These are phyloP conservation scores for Pyrenophora teres DNA, from an alignment of 2,329 filamentous ascomycete species.

Conservation along the genomic window DNA sequence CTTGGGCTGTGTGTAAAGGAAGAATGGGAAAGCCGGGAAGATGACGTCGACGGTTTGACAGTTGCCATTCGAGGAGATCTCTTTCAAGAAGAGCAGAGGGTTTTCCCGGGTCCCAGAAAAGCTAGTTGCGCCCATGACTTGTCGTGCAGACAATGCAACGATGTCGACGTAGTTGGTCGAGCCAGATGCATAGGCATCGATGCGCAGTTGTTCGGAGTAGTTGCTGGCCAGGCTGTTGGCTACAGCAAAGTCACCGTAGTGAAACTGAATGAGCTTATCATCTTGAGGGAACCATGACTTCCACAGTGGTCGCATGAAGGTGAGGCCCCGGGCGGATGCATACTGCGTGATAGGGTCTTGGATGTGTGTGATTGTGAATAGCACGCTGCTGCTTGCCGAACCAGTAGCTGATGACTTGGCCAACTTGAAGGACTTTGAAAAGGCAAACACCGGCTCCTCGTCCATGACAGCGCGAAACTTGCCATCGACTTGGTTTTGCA, in stretches of 20 bases:
- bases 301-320: slow-evolving; percentile 80
- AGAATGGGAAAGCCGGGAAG: slow-evolving; percentile 84
- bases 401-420: slow-evolving; percentile 17
- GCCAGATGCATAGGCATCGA: slow-evolving; percentile 74
- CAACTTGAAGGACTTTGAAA: slow-evolving; percentile 52
- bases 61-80: slow-evolving; percentile 85
- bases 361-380: slow-evolving; percentile 77
- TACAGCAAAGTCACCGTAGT: slow-evolving; percentile 73
- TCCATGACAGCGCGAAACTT: slow-evolving; percentile 73
- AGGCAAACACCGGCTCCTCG: slow-evolving; percentile 81
- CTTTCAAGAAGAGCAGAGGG: slow-evolving; percentile 79
- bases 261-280: slow-evolving; percentile 70
- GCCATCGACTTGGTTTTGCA: slow-evolving; percentile 70
- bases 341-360: slow-evolving; percentile 82
- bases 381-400: slow-evolving; percentile 53
- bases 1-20: slow-evolving; percentile 79
- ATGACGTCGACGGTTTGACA: slow-evolving; percentile 87
- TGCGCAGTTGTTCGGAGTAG: slow-evolving; percentile 72
- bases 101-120: slow-evolving; percentile 73
- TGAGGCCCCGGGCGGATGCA: slow-evolving; percentile 75
- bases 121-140: slow-evolving; percentile 78
- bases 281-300: slow-evolving; percentile 70
- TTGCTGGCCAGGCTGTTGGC: slow-evolving; percentile 69
- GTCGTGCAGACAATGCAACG: slow-evolving; percentile 75
- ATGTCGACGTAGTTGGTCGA: slow-evolving; percentile 78